Evolutionary conservation across 768 basidiomycete species (phyloP).

Genomic region (Podaxis sp.): DNA sequence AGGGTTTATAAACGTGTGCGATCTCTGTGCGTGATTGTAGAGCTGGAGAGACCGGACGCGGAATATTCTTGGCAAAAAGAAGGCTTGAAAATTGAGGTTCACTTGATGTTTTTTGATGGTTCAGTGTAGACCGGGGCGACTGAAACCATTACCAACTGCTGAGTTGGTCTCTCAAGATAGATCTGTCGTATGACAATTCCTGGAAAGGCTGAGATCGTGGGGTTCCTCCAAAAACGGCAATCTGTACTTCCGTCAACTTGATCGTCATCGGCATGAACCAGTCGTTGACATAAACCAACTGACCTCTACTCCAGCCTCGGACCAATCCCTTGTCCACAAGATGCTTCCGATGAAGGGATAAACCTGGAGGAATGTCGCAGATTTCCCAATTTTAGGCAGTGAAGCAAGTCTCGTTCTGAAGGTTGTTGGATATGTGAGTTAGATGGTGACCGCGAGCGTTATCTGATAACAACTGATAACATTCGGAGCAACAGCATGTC

Average conservation of each 20-base stretch:
- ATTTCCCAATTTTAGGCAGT: not conserved
- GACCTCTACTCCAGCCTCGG: not conserved
- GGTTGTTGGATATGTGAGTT: slow-evolving; percentile 1
- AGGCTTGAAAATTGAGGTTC: slow-evolving; percentile 2
- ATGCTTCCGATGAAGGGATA: not conserved
- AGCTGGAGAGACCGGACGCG: not conserved
- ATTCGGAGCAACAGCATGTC: slow-evolving; percentile 3
- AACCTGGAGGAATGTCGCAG: not conserved
- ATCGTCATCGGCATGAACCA: not conserved
- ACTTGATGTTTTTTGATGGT: not conserved
- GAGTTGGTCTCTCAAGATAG: slow-evolving; percentile 10
- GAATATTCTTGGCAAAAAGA: slow-evolving; percentile 5
- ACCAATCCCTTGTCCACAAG: not conserved
- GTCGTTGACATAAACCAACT: not conserved
- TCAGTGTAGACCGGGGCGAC: slow-evolving; percentile 6
- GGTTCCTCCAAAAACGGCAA: slow-evolving; percentile 1
- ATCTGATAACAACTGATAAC: slow-evolving; percentile 20
- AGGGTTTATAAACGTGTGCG: slow-evolving; percentile 23
- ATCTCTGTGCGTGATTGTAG: not conserved
- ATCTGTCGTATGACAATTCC: slow-evolving; percentile 12
- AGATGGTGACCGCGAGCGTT: slow-evolving; percentile 15
- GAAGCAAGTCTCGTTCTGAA: not conserved
- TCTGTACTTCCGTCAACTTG: not conserved
- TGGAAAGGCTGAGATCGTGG: slow-evolving; percentile 8
- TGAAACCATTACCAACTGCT: slow-evolving; percentile 13